Evolutionary conservation across 2,329 filamentous ascomycete genomes (phyloP), one percentile per base, ranked within the genome.

Genomic region (Chaetomiaceae sp.): DNA sequence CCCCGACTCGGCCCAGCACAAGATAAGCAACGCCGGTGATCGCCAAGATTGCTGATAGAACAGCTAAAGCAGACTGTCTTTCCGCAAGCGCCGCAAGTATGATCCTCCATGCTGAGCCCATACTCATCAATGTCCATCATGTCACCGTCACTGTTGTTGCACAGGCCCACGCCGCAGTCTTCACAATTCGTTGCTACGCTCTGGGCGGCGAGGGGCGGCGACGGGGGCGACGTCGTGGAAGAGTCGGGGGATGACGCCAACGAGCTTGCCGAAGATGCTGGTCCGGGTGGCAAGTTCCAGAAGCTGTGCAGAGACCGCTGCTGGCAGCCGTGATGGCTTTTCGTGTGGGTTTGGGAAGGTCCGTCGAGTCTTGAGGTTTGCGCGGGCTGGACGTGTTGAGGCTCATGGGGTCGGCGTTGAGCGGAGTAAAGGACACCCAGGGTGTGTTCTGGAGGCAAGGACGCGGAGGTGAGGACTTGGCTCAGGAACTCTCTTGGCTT

Each of bases 261-360:
- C 4, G 62, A 60, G 12, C 59, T 55, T 5, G 73, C 63, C 0
- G 67, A 63, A 0, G 70, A 68, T 2, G 53, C n/a, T 1, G 48
- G 42, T 12, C 43, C 49, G 2, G 62, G n/a, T n/a, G n/a, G 72
- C 13, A 83, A 70, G n/a, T 73, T 72, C 79, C 79, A 85, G 66
- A 83, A 85, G 35, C 70, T 76, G 63, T 84, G 79, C 0, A 85
- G 68, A 0, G 76, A 81, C 4, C 72, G 68, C 62, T 83, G 80
- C 12, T 58, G 55, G 35, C 13, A 27, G 9, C 25, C 38, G 25
- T 23, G 44, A 13, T 48, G 52, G 20, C n/a, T 42, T 43, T 19
- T 59, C 34, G 35, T 44, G 44, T 47, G 59, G 25, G 8, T 56
- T 16, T 50, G 55, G 35, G 25, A 19, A 2, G 61, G 31, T 44